Evolutionary conservation across 1,284 basidiomycete genomes (phyloP).

Genomic region (Peniophora sp.): DNA sequence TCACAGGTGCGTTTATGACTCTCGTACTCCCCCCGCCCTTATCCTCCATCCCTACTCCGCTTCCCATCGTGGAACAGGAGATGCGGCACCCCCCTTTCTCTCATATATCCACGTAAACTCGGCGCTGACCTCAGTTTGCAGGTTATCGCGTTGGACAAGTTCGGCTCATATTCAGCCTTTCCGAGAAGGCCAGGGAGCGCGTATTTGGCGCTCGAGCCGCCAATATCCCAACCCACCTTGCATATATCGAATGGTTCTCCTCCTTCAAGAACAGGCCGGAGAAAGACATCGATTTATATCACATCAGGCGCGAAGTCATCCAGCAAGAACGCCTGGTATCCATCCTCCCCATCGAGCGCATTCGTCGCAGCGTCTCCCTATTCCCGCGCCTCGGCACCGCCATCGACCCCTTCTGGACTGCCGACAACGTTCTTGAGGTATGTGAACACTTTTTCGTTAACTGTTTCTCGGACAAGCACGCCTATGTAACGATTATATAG

Average conservation of each 20-base stretch:
- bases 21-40: too few species aligned
- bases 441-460: not conserved
- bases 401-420: not conserved
- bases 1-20: not conserved
- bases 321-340: not conserved
- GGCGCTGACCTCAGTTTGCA: not conserved
- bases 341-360: not conserved
- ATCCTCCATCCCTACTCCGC: too few species aligned
- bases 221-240: not conserved
- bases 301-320: not conserved
- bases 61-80: too few species aligned
- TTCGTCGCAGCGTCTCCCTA: not conserved
- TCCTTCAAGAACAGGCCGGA: not conserved
- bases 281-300: not conserved
- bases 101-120: not conserved
- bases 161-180: not conserved
- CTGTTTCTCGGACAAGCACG: not conserved
- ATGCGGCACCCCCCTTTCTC: not conserved
- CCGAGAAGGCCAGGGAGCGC: not conserved
- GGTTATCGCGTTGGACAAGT: not conserved
- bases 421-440: not conserved
- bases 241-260: not conserved
- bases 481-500: not conserved
- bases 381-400: not conserved
- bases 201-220: not conserved